Conservation (phyloP, 495 filamentous ascomycete genomes). For the Evernia prunastri region DNA sequence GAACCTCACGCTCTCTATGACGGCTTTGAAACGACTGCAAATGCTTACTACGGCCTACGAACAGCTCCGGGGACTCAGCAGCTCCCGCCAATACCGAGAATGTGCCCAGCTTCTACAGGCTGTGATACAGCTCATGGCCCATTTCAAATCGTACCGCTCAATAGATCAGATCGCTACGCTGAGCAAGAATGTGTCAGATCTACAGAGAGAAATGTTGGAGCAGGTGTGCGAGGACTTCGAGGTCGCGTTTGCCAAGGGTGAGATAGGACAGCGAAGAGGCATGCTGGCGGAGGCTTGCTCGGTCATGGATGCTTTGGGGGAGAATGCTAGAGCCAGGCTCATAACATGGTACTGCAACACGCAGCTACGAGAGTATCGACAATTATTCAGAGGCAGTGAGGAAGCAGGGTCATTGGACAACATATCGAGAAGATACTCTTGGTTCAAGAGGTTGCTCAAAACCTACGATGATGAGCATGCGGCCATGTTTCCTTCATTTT, state of each 20-base stretch:
- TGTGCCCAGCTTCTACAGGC: constrained; percentile 93
- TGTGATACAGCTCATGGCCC: constrained; percentile 94
- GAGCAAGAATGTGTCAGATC: constrained; percentile 85
- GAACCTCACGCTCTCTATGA: constrained; percentile 97
- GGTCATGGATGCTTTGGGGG: constrained; percentile 93
- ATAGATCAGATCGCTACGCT: constrained; percentile 97
- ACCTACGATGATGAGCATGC: constrained; percentile 94
- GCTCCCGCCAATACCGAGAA: constrained; percentile 87
- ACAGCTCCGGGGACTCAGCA: constrained; percentile 77
- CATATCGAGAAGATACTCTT: constrained; percentile 88
- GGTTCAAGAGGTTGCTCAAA: constrained; percentile 94
- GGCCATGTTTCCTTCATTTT: constrained; percentile 75
- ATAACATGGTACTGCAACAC: constrained; percentile 98
- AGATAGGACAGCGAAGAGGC: constrained; percentile 61
- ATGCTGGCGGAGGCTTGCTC: constrained; percentile 79
- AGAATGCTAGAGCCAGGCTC: constrained; percentile 73
- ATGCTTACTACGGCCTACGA: constrained; percentile 99
- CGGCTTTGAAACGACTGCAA: constrained; percentile 90
- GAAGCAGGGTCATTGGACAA: constrained; percentile 97
- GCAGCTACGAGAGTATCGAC: constrained; percentile 88
- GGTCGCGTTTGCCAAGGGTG: constrained; percentile 84
- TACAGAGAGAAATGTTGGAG: constrained; percentile 89
- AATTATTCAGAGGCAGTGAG: constrained; percentile 92
- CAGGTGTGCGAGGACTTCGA: constrained; percentile 99
- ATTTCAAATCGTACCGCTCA: constrained; percentile 96